Conservation (phyloP, 208 protist species). For the Leishmania tarentolae region DNA sequence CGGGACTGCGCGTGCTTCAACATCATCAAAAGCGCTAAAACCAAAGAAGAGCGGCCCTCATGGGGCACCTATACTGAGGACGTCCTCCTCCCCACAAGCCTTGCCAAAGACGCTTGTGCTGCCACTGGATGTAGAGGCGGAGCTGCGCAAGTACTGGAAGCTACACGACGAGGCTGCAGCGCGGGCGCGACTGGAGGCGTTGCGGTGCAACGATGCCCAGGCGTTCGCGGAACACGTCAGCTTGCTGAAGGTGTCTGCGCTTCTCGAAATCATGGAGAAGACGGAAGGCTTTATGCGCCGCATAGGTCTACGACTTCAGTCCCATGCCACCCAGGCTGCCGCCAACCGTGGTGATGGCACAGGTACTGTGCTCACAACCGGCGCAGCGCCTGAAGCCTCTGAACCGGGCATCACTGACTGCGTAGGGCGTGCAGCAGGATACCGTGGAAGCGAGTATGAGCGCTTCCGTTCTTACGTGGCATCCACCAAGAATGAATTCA, state of each 20-base stretch:
- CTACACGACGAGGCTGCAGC: conserved; percentile 47
- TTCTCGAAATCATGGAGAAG: conserved; percentile 67
- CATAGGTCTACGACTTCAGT: conserved; percentile 45
- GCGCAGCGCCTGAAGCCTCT: background rate
- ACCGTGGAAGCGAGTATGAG: conserved; percentile 23
- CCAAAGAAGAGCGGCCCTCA: background rate
- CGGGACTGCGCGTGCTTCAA: background rate
- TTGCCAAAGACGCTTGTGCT: conserved; percentile 22
- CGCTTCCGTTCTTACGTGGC: conserved; percentile 62
- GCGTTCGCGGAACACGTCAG: conserved; percentile 57
- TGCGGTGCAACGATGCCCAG: conserved; percentile 46
- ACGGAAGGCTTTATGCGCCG: conserved; percentile 64
- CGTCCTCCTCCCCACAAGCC: background rate
- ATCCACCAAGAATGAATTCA: conserved; percentile 47
- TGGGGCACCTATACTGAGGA: background rate
- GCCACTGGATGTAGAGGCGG: conserved; percentile 20
- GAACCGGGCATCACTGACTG: background rate
- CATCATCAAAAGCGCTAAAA: background rate
- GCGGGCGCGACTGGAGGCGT: conserved; percentile 40
- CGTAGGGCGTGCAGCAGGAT: background rate
- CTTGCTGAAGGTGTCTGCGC: conserved; percentile 50
- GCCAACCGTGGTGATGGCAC: background rate
- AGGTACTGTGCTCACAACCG: background rate
- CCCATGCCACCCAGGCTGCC: conserved; percentile 4
- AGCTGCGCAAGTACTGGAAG: conserved; percentile 46